These are phyloP conservation scores for Noccaea bulbosa DNA, from an alignment of 345 rosid species.

Conservation along the genomic window DNA sequence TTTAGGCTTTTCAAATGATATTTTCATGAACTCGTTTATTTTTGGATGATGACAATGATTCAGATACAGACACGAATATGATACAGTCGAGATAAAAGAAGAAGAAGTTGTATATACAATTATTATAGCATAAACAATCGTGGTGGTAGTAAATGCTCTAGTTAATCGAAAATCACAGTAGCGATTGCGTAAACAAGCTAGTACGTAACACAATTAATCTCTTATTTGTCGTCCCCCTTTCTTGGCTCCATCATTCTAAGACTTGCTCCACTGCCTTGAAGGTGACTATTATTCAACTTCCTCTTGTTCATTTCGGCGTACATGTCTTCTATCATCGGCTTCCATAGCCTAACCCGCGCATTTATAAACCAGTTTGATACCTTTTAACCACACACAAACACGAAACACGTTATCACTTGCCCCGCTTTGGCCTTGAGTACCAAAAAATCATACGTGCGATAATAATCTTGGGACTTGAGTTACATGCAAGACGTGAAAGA, in stretches of 20 bases:
- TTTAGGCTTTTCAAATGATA: neutral
- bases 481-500: neutral
- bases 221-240: constrained; percentile 31
- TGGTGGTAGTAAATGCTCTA: constrained; percentile 11
- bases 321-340: constrained; percentile 99
- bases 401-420: neutral
- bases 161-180: constrained; percentile 15
- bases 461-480: neutral
- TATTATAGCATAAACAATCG: constrained; percentile 25
- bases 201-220: constrained; percentile 2
- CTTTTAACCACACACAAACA: constrained; percentile 39
- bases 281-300: constrained; percentile 41
- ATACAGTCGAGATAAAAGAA: neutral
- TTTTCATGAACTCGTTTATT: neutral
- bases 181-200: constrained; percentile 4
- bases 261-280: constrained; percentile 47
- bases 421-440: neutral
- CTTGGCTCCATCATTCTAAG: constrained; percentile 38
- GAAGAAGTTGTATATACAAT: constrained; percentile 34
- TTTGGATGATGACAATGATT: constrained; percentile 1
- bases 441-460: neutral
- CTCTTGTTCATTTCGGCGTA: constrained; percentile 80
- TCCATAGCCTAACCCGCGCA: constrained; percentile 96
- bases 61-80: neutral
- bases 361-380: constrained; percentile 99